Conservation (phyloP, 192 early-diverging fungal species). For the Backusella westeae region DNA sequence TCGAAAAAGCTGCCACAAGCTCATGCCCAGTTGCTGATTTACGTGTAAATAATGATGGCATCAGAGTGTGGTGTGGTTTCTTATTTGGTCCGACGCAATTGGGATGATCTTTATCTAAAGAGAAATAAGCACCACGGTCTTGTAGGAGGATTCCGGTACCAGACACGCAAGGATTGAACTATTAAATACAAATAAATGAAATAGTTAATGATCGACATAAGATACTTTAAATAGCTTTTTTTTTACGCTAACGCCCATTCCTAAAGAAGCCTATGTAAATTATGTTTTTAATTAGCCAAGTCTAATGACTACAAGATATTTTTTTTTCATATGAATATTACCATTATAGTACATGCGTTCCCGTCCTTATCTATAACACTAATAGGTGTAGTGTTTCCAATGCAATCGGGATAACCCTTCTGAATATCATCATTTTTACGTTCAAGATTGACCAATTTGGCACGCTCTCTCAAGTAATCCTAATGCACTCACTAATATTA, state of each 20-base stretch:
- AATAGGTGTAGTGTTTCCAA: conserved; percentile 72
- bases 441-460: conserved; percentile 49
- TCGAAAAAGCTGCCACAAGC: conserved; percentile 46
- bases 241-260: too few relatives aligned
- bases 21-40: conserved; percentile 28
- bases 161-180: conserved; percentile 1
- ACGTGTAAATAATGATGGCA: conserved; percentile 62
- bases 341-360: conserved; percentile 77
- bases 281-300: too few relatives aligned
- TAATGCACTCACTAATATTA: conserved; percentile 7
- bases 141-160: conserved; percentile 68
- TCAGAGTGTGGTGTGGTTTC: conserved; percentile 78
- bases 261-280: too few relatives aligned
- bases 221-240: too few relatives aligned
- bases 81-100: conserved; percentile 67
- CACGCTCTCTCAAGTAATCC: conserved; percentile 53
- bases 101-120: conserved; percentile 52
- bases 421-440: conserved; percentile 42
- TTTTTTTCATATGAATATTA: conserved; percentile 9
- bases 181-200: background rate
- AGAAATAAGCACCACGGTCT: conserved; percentile 66
- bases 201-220: too few relatives aligned
- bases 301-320: too few relatives aligned
- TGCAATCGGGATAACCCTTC: conserved; percentile 54
- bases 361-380: conserved; percentile 69